A percentile compares a stretch with the other conserved stretches of the same genome.
Conservation (phyloP, 768 basidiomycete species). For the Austroboletus festivus region DNA sequence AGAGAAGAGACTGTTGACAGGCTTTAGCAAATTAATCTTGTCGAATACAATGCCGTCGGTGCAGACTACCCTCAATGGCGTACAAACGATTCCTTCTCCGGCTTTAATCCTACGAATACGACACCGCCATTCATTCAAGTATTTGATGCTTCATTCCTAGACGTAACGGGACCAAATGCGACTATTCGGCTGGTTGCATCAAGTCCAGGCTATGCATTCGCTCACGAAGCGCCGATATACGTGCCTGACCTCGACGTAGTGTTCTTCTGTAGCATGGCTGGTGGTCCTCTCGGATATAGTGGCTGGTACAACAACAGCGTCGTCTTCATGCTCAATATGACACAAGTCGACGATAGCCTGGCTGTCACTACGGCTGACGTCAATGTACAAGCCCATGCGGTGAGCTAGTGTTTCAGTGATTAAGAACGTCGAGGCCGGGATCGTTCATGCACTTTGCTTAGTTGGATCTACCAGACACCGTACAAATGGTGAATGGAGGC, state of each 20-base stretch:
- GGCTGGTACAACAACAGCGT: conserved; percentile 63
- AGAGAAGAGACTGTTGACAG: background rate
- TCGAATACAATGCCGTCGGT: conserved; percentile 49
- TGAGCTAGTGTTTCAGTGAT: conserved; percentile 11
- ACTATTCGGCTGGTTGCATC: conserved; percentile 60
- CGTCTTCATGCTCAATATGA: conserved; percentile 59
- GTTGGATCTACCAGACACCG: conserved; percentile 55
- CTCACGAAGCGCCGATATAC: conserved; percentile 78
- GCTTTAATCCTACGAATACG: conserved; percentile 64
- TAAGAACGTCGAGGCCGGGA: background rate
- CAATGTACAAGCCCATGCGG: conserved; percentile 48
- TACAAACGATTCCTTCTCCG: conserved; percentile 36
- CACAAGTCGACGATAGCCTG: conserved; percentile 48
- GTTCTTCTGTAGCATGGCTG: conserved; percentile 70
- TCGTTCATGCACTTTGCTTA: conserved; percentile 25
- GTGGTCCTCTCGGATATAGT: conserved; percentile 62
- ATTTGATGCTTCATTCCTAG: conserved; percentile 52
- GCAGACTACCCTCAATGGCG: conserved; percentile 39
- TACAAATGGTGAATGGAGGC: conserved; percentile 72
- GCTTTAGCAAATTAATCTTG: conserved; percentile 48
- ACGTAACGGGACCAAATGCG: conserved; percentile 55
- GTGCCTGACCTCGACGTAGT: conserved; percentile 61
- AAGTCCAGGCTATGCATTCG: conserved; percentile 64
- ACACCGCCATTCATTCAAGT: conserved; percentile 59
- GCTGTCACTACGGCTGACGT: conserved; percentile 34